These are phyloP conservation scores for Hirsutella rhossiliensis DNA, from an alignment of 2,329 filamentous ascomycete genomes.

Conservation along the genomic window DNA sequence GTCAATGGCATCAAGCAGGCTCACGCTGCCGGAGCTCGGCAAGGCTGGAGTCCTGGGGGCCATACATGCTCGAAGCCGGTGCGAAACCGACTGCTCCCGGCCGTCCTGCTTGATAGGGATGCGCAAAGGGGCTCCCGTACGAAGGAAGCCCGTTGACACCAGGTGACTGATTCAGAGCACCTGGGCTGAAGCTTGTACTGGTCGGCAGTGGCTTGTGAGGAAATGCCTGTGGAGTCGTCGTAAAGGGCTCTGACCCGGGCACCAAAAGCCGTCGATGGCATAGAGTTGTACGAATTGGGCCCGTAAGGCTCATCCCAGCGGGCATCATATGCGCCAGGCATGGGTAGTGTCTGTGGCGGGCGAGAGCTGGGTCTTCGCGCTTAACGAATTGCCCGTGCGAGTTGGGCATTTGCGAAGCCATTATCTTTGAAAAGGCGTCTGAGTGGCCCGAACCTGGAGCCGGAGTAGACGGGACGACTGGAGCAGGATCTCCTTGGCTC, in stretches of 20 bases:
- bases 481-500: constrained; percentile 6
- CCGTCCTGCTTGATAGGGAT: background rate
- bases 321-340: background rate
- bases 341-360: background rate
- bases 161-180: too few species aligned
- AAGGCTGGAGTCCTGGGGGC: background rate
- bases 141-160: background rate
- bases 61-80: background rate
- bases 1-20: constrained; percentile 22
- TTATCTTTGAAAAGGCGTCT: constrained; percentile 5
- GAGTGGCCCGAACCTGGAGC: background rate
- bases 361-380: background rate
- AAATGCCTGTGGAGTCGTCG: background rate
- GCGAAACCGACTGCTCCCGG: background rate
- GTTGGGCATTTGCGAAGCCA: constrained; percentile 6
- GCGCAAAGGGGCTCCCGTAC: background rate
- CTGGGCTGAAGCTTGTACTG: background rate
- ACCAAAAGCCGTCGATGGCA: background rate
- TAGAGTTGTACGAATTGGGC: background rate
- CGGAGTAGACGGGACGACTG: background rate
- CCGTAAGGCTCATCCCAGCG: constrained; percentile 7
- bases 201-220: background rate
- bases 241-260: background rate
- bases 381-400: background rate
- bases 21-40: constrained; percentile 2